These are phyloP conservation scores for Russula dissimulans DNA, from an alignment of 768 basidiomycete species.

Conservation along the genomic window DNA sequence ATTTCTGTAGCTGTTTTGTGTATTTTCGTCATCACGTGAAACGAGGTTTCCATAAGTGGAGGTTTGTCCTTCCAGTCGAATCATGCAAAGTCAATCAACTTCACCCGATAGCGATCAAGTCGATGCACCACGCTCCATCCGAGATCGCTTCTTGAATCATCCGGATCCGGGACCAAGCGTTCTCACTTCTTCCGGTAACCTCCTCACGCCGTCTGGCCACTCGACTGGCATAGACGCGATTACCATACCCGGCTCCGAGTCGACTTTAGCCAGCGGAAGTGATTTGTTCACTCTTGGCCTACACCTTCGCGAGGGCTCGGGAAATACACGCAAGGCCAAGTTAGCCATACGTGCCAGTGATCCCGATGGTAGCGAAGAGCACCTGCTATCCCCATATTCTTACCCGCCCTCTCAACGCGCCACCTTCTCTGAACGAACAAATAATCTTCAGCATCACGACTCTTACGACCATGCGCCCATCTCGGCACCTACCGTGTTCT, in stretches of 20 bases:
- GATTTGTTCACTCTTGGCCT: constrained; percentile 1
- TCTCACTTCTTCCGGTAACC: neutral
- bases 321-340: constrained; percentile 16
- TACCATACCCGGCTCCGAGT: neutral
- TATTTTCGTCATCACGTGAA: constrained; percentile 2
- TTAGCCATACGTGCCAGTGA: neutral
- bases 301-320: constrained; percentile 20
- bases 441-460: neutral
- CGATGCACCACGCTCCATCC: neutral
- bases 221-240: neutral
- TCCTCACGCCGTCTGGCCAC: neutral
- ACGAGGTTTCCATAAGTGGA: too few relatives aligned
- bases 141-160: neutral
- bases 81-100: neutral
- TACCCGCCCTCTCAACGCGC: constrained; percentile 5
- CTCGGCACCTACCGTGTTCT: constrained; percentile 11
- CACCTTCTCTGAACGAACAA: neutral
- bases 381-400: constrained; percentile 3
- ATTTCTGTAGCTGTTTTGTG: neutral
- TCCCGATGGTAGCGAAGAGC: neutral
- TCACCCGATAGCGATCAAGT: neutral
- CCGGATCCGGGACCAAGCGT: neutral
- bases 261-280: neutral
- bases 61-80: neutral
- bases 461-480: constrained; percentile 8